phyloP scores from a whole-genome alignment of 148 eudicot species.

The Amaranthus cruentus region DNA sequence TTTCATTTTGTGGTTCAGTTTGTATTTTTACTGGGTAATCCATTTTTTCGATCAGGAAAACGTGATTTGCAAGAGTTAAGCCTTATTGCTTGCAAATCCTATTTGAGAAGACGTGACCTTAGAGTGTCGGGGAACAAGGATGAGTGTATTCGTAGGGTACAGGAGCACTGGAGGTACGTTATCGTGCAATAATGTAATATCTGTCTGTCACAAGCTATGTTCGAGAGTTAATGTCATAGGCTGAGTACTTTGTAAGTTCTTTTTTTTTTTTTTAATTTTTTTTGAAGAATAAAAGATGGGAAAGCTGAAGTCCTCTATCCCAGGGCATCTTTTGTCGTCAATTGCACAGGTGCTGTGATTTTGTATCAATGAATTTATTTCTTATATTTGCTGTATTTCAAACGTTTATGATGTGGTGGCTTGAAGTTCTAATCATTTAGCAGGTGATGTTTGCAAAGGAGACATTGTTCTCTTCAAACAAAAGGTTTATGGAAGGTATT shows the following conservation, averaged over 20 bases:
- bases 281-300: conserved; percentile 63
- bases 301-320: conserved; percentile 65
- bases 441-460: conserved; percentile 95
- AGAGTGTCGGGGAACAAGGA: conserved; percentile 77
- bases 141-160: conserved; percentile 54
- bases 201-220: neutral
- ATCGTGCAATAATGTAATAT: neutral
- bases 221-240: neutral
- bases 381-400: neutral
- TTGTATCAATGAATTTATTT: neutral
- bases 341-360: conserved; percentile 68
- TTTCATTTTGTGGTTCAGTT: neutral
- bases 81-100: conserved; percentile 51
- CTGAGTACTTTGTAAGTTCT: conserved; percentile 1
- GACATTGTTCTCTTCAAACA: conserved; percentile 76
- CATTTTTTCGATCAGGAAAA: conserved; percentile 38
- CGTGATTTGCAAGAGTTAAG: conserved; percentile 45
- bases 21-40: neutral
- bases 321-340: conserved; percentile 58
- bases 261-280: neutral
- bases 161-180: conserved; percentile 72
- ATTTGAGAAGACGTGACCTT: conserved; percentile 57
- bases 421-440: neutral
- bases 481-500: conserved; percentile 61
- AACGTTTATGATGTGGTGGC: neutral